These are phyloP conservation scores for Cryptococcus hybrid DNA, from an alignment of 1,284 basidiomycete genomes.

Conservation along the genomic window DNA sequence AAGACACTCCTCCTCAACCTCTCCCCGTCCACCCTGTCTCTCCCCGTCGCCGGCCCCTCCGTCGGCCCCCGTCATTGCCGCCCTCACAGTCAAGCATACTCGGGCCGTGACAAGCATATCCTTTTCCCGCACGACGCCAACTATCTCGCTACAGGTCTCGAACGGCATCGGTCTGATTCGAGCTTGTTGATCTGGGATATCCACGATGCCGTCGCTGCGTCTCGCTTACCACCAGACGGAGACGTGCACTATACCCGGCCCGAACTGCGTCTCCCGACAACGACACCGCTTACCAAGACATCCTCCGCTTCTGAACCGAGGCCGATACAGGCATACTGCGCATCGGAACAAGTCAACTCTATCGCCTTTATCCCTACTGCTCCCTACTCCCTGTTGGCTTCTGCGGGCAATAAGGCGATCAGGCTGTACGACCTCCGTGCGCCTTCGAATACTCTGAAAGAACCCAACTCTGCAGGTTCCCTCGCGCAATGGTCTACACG, in stretches of 20 bases:
- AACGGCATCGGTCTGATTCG: conserved; percentile 46
- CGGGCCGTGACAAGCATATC: conserved; percentile 41
- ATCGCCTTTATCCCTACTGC: conserved; percentile 30
- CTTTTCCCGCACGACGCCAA: conserved; percentile 42
- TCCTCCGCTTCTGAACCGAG: conserved; percentile 20
- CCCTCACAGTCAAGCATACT: conserved; percentile 39
- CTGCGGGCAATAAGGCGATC: conserved; percentile 37
- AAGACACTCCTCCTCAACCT: conserved; percentile 34
- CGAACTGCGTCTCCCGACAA: background rate
- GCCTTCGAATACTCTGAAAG: conserved; percentile 10
- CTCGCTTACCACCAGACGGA: conserved; percentile 17
- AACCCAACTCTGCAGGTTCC: conserved; percentile 13
- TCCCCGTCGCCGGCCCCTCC: conserved; percentile 14
- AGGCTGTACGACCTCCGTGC: conserved; percentile 41
- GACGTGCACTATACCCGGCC: conserved; percentile 18
- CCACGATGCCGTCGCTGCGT: conserved; percentile 25
- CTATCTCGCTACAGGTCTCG: conserved; percentile 43
- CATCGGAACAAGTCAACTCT: conserved; percentile 41
- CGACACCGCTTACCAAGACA: conserved; percentile 8
- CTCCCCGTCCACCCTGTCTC: conserved; percentile 33
- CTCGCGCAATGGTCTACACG: conserved; percentile 32
- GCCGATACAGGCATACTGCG: conserved; percentile 47
- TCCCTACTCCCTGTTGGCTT: conserved; percentile 31
- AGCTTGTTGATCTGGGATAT: conserved; percentile 49
- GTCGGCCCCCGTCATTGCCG: conserved; percentile 16